Evolutionary conservation across 2,329 filamentous ascomycete genomes (phyloP).

Genomic region (Nothomitra cinnamomea): DNA sequence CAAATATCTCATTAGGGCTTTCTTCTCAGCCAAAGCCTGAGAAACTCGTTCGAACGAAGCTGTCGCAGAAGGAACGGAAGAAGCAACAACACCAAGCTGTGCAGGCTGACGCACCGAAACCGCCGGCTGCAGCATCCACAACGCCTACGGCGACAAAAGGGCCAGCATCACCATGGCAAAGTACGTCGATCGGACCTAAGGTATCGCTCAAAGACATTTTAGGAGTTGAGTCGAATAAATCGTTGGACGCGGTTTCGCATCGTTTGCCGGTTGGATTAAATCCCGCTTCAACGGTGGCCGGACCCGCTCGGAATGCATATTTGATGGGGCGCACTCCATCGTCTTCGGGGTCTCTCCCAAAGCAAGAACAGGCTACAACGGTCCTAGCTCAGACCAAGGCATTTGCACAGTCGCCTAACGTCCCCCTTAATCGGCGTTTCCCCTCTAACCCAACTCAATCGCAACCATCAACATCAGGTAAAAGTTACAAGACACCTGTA

Average conservation of each 20-base stretch:
- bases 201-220: conserved; percentile 34
- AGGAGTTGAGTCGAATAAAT: conserved; percentile 14
- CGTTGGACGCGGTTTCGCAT: conserved; percentile 3
- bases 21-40: conserved; percentile 26
- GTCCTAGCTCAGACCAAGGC: no score
- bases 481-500: conserved; percentile 6
- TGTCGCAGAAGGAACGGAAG: conserved; percentile 89
- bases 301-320: not conserved
- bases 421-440: no score
- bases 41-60: conserved; percentile 31
- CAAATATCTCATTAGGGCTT: conserved; percentile 35
- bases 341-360: not conserved
- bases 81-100: conserved; percentile 54
- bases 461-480: conserved; percentile 4
- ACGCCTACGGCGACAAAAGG: conserved; percentile 7
- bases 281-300: not conserved
- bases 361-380: no score
- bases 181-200: conserved; percentile 31
- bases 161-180: conserved; percentile 46
- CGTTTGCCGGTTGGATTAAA: not conserved
- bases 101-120: conserved; percentile 13
- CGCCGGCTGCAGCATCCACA: conserved; percentile 17
- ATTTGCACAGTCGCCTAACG: no score
- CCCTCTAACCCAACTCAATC: no score
- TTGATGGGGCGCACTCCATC: not conserved